Evolutionary conservation across 352 stramenopile genomes (phyloP).

Genomic region (Phytopythium delawarense): DNA sequence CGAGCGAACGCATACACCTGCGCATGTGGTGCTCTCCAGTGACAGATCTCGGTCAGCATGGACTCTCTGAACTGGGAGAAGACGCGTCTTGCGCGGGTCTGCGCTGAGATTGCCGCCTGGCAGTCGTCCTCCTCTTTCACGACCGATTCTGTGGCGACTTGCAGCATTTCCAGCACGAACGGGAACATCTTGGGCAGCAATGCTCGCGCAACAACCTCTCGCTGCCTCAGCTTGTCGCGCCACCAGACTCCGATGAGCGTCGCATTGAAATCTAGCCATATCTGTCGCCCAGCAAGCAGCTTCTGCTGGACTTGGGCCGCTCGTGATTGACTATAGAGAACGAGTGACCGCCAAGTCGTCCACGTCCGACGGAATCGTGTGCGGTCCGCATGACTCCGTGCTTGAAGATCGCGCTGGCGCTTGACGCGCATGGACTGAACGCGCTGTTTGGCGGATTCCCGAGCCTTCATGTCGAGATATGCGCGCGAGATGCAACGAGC

Average conservation of each 20-base stretch:
- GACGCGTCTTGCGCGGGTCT: background rate
- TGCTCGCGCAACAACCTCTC: background rate
- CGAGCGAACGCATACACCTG: conserved; percentile 25
- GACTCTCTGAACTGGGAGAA: conserved; percentile 13
- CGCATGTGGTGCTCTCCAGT: conserved; percentile 23
- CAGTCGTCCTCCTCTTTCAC: background rate
- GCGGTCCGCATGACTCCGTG: background rate
- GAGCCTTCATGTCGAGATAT: conserved; percentile 16
- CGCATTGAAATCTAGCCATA: background rate
- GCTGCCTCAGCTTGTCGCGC: background rate
- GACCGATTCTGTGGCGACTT: background rate
- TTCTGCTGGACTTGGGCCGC: background rate
- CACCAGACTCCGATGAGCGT: background rate
- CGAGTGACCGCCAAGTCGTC: background rate
- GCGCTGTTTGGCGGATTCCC: conserved; percentile 23
- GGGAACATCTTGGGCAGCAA: conserved; percentile 1
- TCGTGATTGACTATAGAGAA: background rate
- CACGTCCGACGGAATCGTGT: background rate
- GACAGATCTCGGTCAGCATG: conserved; percentile 20
- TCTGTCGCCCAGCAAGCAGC: background rate
- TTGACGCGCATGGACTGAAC: conserved; percentile 4
- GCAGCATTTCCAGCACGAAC: conserved; percentile 2
- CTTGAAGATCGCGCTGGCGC: background rate
- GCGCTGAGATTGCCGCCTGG: background rate
- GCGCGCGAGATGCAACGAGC: conserved; percentile 18